These are phyloP conservation scores for Aspergillus ellipticus DNA, from an alignment of 495 filamentous ascomycete genomes.

Conservation along the genomic window DNA sequence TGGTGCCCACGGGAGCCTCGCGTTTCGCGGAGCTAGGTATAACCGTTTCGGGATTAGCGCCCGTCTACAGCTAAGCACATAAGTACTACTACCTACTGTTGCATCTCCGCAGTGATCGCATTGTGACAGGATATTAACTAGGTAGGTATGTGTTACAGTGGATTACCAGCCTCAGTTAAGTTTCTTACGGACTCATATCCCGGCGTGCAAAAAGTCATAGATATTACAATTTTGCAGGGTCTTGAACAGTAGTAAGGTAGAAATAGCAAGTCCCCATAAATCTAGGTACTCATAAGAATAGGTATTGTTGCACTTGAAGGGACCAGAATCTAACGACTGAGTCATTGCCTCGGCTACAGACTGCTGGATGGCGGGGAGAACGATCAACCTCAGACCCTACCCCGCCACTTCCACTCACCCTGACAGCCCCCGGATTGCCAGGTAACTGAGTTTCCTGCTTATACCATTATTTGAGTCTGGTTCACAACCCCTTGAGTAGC, in stretches of 20 bases:
- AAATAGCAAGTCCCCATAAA: no score
- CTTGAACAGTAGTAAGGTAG: no score
- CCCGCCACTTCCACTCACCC: not conserved
- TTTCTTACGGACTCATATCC: no score
- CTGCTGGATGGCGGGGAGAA: not conserved
- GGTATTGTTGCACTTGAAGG: no score
- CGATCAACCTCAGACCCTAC: not conserved
- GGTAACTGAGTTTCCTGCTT: not conserved
- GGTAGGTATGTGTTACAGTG: no score
- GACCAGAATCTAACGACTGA: no score
- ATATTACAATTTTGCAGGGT: not conserved
- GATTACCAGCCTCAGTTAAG: no score
- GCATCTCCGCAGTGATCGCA: not conserved
- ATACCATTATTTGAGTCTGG: no score
- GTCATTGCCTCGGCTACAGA: slow-evolving; percentile 1
- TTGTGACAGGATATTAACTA: not conserved
- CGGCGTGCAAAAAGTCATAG: not conserved
- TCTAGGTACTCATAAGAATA: no score
- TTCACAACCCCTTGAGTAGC: no score
- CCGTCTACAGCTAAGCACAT: not conserved
- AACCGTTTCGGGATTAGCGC: slow-evolving; percentile 22
- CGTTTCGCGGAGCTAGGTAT: slow-evolving; percentile 23
- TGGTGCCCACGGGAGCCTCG: slow-evolving; percentile 12
- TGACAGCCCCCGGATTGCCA: not conserved
- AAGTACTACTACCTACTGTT: not conserved